Evolutionary conservation across 2,329 filamentous ascomycete species (phyloP).

Genomic region (Periglandula ipomoeae): DNA sequence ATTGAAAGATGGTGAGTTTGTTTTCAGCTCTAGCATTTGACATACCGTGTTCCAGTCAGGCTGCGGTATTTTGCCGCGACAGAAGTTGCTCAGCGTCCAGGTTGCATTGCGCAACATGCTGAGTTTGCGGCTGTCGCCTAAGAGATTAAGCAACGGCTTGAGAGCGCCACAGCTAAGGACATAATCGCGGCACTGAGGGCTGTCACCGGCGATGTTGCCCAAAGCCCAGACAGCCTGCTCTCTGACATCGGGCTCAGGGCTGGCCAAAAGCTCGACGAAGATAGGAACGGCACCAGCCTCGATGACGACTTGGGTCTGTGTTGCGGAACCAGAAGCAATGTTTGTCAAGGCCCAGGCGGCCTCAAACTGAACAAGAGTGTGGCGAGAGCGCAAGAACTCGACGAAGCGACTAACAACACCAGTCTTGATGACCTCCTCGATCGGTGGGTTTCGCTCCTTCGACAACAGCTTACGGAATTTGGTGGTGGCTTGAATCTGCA

Average conservation of each 20-base stretch:
- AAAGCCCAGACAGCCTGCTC: conserved; percentile 98
- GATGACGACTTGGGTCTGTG: conserved; percentile 97
- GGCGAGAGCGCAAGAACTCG: conserved; percentile 93
- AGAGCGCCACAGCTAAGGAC: conserved; percentile 87
- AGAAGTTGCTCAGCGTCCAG: conserved; percentile 99
- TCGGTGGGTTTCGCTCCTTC: conserved; percentile 97
- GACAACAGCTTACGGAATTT: conserved; percentile 97
- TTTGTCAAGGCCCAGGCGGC: conserved; percentile 98
- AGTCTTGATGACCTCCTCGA: conserved; percentile 98
- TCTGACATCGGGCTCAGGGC: conserved; percentile 93
- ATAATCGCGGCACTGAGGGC: conserved; percentile 94
- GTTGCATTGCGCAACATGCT: conserved; percentile 99
- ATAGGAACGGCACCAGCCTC: conserved; percentile 97
- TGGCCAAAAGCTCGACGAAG: conserved; percentile 91
- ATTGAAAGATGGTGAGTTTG: neutral
- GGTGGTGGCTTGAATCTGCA: conserved; percentile 93
- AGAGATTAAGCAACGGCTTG: conserved; percentile 76
- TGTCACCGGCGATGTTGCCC: conserved; percentile 98
- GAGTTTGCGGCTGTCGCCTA: conserved; percentile 95
- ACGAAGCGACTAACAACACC: conserved; percentile 96
- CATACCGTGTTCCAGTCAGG: conserved; percentile 94
- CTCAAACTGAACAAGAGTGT: conserved; percentile 97
- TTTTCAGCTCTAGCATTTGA: neutral
- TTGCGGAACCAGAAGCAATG: conserved; percentile 93
- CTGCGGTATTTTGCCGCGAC: conserved; percentile 97